Evolutionary conservation across 805 yeast genomes (phyloP).

Genomic region (Hanseniaspora lindneri): DNA sequence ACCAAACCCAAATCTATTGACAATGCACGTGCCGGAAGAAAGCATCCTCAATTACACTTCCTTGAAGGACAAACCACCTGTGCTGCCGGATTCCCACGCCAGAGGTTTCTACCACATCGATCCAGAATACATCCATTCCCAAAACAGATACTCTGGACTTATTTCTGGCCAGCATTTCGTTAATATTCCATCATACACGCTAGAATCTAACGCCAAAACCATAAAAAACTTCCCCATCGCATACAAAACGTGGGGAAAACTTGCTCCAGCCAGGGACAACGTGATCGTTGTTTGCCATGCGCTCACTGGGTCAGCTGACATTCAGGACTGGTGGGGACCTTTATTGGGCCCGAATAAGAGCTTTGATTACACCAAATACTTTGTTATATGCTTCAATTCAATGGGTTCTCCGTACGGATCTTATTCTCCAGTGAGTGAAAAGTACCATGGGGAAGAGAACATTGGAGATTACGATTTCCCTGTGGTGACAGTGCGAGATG

Average conservation of each 20-base stretch:
- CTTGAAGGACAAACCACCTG: conserved; percentile 6
- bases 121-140: conserved; percentile 19
- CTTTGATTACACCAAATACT: conserved; percentile 80
- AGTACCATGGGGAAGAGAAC: conserved; percentile 43
- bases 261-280: conserved; percentile 59
- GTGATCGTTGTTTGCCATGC: conserved; percentile 92
- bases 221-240: conserved; percentile 76
- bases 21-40: conserved; percentile 7
- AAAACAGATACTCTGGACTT: conserved; percentile 55
- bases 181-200: conserved; percentile 55
- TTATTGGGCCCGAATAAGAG: conserved; percentile 61
- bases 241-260: conserved; percentile 87
- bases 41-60: not conserved
- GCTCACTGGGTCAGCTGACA: conserved; percentile 88
- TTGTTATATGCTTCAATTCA: conserved; percentile 80
- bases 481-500: conserved; percentile 85
- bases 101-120: conserved; percentile 18
- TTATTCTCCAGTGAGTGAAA: conserved; percentile 58
- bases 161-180: conserved; percentile 71
- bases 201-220: conserved; percentile 58
- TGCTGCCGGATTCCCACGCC: not conserved
- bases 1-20: too few species aligned
- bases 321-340: conserved; percentile 99
- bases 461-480: conserved; percentile 94
- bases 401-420: conserved; percentile 95